These are phyloP conservation scores for Blastomyces parvus DNA, from an alignment of 2,329 filamentous ascomycete genomes.

Conservation along the genomic window DNA sequence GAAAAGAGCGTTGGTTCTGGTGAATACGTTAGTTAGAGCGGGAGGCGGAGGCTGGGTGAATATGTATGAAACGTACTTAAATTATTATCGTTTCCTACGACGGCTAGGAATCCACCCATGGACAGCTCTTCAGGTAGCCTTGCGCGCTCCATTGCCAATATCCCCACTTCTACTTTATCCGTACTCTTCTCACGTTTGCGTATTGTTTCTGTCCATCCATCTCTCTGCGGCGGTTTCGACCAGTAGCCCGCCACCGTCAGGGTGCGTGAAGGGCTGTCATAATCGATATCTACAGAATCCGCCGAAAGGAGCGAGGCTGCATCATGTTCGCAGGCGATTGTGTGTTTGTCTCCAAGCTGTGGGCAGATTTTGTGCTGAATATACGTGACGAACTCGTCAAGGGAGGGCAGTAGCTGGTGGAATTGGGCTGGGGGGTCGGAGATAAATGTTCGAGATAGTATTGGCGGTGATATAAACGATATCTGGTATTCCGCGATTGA, in stretches of 20 bases:
- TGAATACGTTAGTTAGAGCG: slow-evolving; percentile 10
- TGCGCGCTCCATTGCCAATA: slow-evolving; percentile 55
- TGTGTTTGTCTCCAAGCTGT: slow-evolving; percentile 14
- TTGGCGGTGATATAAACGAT: slow-evolving; percentile 53
- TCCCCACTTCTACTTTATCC: slow-evolving; percentile 67
- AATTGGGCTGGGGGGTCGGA: slow-evolving; percentile 59
- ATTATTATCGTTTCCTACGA: slow-evolving; percentile 63
- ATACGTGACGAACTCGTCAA: slow-evolving; percentile 48
- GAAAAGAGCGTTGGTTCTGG: slow-evolving; percentile 68
- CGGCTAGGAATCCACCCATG: slow-evolving; percentile 66
- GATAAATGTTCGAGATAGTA: slow-evolving; percentile 50
- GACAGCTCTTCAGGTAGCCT: slow-evolving; percentile 62
- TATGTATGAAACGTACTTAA: slow-evolving; percentile 41
- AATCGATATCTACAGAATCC: slow-evolving; percentile 65
- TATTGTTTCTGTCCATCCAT: slow-evolving; percentile 42
- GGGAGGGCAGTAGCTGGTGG: slow-evolving; percentile 53
- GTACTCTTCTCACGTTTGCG: slow-evolving; percentile 20
- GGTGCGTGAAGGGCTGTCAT: slow-evolving; percentile 57
- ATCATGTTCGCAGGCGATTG: slow-evolving; percentile 43
- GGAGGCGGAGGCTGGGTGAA: neutral
- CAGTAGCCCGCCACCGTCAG: slow-evolving; percentile 59
- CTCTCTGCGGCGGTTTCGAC: slow-evolving; percentile 28
- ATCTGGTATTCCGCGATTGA: slow-evolving; percentile 29
- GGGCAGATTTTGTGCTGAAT: slow-evolving; percentile 46
- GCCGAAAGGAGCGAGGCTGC: slow-evolving; percentile 44